A percentile compares a stretch with the other conserved stretches of the same genome.
Conservation (phyloP, 139 green algal species). For the Coccomyxa sp. region DNA sequence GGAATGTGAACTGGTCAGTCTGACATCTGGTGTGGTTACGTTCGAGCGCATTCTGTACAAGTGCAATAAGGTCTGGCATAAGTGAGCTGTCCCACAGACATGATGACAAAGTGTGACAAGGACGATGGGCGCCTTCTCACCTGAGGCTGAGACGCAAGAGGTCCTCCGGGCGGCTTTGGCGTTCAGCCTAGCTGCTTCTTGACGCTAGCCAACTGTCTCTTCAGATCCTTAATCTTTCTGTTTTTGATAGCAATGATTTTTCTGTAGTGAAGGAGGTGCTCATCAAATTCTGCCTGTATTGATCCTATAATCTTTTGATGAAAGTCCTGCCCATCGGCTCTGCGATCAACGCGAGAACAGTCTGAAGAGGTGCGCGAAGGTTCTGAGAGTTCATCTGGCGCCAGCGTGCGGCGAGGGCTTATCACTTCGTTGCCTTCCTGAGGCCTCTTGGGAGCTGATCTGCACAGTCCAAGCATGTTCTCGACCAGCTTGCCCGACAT, state of each 20-base stretch:
- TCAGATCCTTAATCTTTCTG: background rate
- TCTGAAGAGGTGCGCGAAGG: constrained; percentile 1
- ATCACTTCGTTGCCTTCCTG: background rate
- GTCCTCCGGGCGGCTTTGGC: background rate
- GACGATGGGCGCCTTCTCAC: background rate
- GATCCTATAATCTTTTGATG: background rate
- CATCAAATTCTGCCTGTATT: background rate
- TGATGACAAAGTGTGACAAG: background rate
- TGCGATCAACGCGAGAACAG: background rate
- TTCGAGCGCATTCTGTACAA: background rate
- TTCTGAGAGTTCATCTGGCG: background rate
- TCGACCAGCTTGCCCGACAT: background rate
- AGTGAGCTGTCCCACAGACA: background rate
- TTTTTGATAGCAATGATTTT: background rate
- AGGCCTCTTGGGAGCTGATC: background rate
- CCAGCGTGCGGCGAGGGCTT: background rate
- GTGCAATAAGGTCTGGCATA: background rate
- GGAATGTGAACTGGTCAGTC: background rate
- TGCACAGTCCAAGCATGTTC: background rate
- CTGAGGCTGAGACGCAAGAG: background rate
- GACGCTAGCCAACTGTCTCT: background rate
- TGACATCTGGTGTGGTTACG: background rate
- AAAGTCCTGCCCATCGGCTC: background rate
- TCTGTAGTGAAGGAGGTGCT: background rate
- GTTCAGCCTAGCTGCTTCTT: background rate